These are phyloP conservation scores for Microthyrium microscopicum DNA, from an alignment of 2,329 filamentous ascomycete genomes.

Conservation along the genomic window DNA sequence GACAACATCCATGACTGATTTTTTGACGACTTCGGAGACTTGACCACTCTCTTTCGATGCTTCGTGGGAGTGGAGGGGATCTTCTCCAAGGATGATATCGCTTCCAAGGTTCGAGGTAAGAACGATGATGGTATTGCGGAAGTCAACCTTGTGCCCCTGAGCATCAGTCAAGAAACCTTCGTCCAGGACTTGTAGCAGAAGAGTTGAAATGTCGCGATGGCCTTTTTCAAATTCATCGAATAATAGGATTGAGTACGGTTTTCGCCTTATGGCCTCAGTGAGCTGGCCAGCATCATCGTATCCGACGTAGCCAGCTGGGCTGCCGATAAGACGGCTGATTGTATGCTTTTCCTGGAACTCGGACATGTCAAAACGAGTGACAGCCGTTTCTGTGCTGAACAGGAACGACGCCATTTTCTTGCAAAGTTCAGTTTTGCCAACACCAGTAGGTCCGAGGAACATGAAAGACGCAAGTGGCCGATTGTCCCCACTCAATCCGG, in stretches of 20 bases:
- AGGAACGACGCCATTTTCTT: constrained; percentile 90
- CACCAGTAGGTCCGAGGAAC: constrained; percentile 91
- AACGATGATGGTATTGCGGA: constrained; percentile 91
- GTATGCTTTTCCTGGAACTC: constrained; percentile 98
- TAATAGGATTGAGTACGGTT: constrained; percentile 85
- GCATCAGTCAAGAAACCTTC: constrained; percentile 92
- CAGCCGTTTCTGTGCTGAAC: constrained; percentile 80
- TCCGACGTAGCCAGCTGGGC: constrained; percentile 85
- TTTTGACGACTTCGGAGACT: constrained; percentile 56
- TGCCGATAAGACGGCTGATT: constrained; percentile 79
- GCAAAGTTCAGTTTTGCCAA: constrained; percentile 93
- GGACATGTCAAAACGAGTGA: constrained; percentile 92
- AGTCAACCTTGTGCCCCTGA: constrained; percentile 93
- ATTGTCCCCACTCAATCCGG: constrained; percentile 81
- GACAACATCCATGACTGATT: constrained; percentile 79
- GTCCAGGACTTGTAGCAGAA: constrained; percentile 86
- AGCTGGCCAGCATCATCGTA: constrained; percentile 95
- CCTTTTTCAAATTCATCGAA: constrained; percentile 99
- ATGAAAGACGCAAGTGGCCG: constrained; percentile 87
- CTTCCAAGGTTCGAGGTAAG: constrained; percentile 91
- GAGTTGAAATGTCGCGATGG: constrained; percentile 80
- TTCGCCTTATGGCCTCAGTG: constrained; percentile 84
- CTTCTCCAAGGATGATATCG: constrained; percentile 67
- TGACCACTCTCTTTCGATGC: constrained; percentile 44
- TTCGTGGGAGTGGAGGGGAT: constrained; percentile 46